phyloP scores from a whole-genome alignment of 495 filamentous ascomycete genomes.

The Tuber calosporum region DNA sequence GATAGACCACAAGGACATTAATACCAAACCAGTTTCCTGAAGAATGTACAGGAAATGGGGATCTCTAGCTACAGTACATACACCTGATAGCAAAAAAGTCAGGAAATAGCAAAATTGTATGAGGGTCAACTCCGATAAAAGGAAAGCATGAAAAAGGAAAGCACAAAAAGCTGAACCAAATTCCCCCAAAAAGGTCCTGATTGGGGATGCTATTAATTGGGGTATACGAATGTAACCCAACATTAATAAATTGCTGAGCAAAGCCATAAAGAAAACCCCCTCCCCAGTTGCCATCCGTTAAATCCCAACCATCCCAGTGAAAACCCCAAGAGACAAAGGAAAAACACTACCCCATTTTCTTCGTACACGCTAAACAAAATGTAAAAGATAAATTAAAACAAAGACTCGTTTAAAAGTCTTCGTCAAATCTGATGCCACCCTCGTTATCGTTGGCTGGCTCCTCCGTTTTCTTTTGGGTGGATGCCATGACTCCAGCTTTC shows the following conservation, averaged over 20 bases:
- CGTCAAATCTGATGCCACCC: constrained; percentile 85
- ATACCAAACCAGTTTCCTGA: neutral
- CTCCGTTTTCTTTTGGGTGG: constrained; percentile 66
- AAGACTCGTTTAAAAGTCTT: constrained; percentile 73
- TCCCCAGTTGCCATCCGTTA: neutral
- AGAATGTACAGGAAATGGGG: neutral
- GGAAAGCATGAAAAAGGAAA: neutral
- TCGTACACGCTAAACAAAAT: neutral
- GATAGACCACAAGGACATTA: no score
- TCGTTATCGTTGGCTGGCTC: constrained; percentile 59
- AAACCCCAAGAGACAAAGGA: neutral
- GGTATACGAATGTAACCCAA: neutral
- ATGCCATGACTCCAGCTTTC: constrained; percentile 97
- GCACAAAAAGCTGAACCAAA: neutral
- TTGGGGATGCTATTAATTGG: neutral
- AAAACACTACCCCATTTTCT: neutral
- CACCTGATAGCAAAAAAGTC: neutral
- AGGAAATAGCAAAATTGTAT: neutral
- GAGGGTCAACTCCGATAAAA: neutral
- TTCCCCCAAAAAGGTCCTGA: neutral
- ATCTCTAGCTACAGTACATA: neutral
- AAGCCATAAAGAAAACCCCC: neutral
- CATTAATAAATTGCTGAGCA: neutral
- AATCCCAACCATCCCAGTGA: constrained; percentile 3
- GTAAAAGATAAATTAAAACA: neutral